Percentiles rank a stretch among this genome's conserved stretches.
Conservation (phyloP, 2,329 filamentous ascomycete species). For the Aspergillus sp. region DNA sequence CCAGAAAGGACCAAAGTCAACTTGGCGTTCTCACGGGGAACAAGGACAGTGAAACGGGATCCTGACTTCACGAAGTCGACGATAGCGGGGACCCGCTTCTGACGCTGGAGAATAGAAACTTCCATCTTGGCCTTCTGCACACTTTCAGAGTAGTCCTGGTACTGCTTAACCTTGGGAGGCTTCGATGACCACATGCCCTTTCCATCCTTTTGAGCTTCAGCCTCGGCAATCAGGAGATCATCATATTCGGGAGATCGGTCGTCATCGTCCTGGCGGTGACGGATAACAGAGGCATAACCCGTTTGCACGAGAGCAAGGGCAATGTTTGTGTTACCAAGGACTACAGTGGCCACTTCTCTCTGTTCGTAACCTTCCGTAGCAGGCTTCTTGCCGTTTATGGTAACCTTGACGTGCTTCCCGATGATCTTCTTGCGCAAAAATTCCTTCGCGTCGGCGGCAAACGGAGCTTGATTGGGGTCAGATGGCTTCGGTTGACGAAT, state of each 20-base stretch:
- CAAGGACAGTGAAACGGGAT: slow-evolving; percentile 85
- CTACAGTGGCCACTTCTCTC: slow-evolving; percentile 88
- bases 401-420: slow-evolving; percentile 89
- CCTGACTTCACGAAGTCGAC: slow-evolving; percentile 99
- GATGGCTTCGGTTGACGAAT: slow-evolving; percentile 87
- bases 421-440: slow-evolving; percentile 92
- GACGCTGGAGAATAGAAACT: slow-evolving; percentile 79
- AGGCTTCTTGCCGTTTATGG: slow-evolving; percentile 85
- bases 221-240: slow-evolving; percentile 47
- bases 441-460: slow-evolving; percentile 91
- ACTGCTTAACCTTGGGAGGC: slow-evolving; percentile 76
- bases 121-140: slow-evolving; percentile 95
- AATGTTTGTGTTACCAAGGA: slow-evolving; percentile 81
- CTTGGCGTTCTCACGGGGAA: slow-evolving; percentile 91
- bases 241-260: slow-evolving; percentile 95
- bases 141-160: slow-evolving; percentile 86
- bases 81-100: slow-evolving; percentile 88
- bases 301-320: slow-evolving; percentile 83
- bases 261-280: slow-evolving; percentile 90
- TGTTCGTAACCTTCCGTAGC: slow-evolving; percentile 90
- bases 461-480: slow-evolving; percentile 84
- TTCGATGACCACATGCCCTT: slow-evolving; percentile 97
- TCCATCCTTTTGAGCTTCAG: slow-evolving; percentile 73
- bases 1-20: slow-evolving; percentile 92
- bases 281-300: slow-evolving; percentile 89